Evolutionary conservation across 371 early-diverging fungal genomes (phyloP).

Genomic region (Mortierella sp.): DNA sequence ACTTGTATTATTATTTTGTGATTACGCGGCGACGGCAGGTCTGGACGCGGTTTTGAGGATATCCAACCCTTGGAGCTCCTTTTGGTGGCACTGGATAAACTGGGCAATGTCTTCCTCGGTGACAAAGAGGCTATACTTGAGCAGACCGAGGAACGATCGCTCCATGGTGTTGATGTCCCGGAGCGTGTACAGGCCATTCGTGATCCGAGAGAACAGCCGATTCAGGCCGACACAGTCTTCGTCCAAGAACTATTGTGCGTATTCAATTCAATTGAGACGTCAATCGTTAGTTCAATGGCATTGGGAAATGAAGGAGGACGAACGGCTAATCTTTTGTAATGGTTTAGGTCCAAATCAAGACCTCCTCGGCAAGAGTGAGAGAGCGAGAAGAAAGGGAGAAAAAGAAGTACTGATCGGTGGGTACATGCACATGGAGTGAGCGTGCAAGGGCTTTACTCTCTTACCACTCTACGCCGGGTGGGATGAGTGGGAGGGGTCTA

Average conservation of each 20-base stretch:
- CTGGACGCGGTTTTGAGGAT: constrained; percentile 30
- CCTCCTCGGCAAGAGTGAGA: no score
- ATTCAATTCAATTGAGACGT: neutral
- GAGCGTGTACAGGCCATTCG: constrained; percentile 71
- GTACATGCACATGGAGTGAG: constrained; percentile 9
- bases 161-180: constrained; percentile 80
- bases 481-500: neutral
- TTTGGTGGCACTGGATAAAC: constrained; percentile 40
- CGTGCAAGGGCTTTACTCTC: neutral
- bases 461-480: neutral
- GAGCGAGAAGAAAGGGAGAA: neutral
- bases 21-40: constrained; percentile 20
- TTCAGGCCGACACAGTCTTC: constrained; percentile 74
- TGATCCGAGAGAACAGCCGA: constrained; percentile 71
- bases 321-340: neutral
- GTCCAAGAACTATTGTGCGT: constrained; percentile 61
- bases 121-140: constrained; percentile 61
- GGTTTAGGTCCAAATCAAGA: no score
- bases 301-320: neutral
- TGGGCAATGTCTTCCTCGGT: constrained; percentile 37
- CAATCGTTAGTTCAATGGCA: neutral
- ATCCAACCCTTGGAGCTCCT: constrained; percentile 44
- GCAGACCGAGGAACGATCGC: constrained; percentile 71
- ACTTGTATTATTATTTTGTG: neutral
- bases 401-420: neutral